Evolutionary conservation across 371 early-diverging fungal species (phyloP), one percentile per base, ranked within the genome.

Genomic region (Blastocladiella emersonii): DNA sequence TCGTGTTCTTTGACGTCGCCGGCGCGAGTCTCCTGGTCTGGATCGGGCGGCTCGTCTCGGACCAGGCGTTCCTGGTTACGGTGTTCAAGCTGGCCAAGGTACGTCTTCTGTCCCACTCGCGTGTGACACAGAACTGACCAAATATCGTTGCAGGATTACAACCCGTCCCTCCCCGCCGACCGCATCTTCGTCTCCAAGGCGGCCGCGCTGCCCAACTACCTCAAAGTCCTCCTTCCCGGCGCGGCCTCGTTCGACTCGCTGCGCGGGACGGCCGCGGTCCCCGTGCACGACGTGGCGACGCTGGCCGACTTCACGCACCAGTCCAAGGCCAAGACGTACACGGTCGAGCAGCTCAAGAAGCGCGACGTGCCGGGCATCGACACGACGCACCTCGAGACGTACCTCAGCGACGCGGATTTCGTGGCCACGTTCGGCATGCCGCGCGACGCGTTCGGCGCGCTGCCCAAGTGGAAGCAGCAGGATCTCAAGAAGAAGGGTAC

Each of bases 381-480:
- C 62, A 63, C 53, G 41, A 66, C 69, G 61, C 57, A 64, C 57
- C 66, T 64, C 56, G 69, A 64, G n/a, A 63, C 48, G 32, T 66
- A 66, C 63, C 66, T 69, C 61, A 66, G 64, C 8, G 69, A 63
- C 49, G 48, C 39, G 1, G 69, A 59, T 34, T 25, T 61, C 23
- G 69, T n/a, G 39, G 53, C 41, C 36, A 63, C 56, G 37, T 71
- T 70, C 39, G 66, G 66, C 55, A 65, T 69, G 60, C 27, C 23
- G 21, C 27, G 63, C 1, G 57, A 30, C 17, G 25, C 55, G 55
- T 27, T 64, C 35, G 30, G 65, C 66, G 61, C 61, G 60, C 72
- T 71, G 69, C 30, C 74, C 74, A 23, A 62, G 67, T 63, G 74
- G 59, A 37, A 74, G 61, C 6, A 74, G 67, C 21, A 74, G 65